phyloP scores from a whole-genome alignment of 805 yeast species.

The Candida adriatica region DNA sequence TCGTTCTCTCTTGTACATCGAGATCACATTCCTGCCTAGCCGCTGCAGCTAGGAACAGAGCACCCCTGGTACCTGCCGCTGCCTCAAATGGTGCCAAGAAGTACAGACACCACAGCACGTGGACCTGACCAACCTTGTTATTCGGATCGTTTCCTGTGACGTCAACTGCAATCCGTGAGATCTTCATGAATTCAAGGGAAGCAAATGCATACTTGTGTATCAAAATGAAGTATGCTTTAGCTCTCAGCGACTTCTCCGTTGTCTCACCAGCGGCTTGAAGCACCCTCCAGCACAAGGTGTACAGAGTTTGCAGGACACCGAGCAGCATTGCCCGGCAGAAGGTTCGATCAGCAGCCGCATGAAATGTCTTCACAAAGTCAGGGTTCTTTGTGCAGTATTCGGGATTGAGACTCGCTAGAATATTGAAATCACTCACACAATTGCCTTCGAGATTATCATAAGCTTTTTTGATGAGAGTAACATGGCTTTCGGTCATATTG shows the following conservation, averaged over 20 bases:
- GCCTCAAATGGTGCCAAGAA: slow-evolving; percentile 1
- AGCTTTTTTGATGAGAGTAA: background rate
- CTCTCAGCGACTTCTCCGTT: slow-evolving; percentile 1
- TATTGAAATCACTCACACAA: background rate
- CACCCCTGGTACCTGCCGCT: background rate
- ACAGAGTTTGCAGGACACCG: slow-evolving; percentile 3
- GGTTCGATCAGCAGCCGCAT: slow-evolving; percentile 1
- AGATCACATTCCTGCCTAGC: background rate
- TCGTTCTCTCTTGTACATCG: too few relatives aligned
- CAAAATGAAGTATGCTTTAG: slow-evolving; percentile 1
- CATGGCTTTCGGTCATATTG: background rate
- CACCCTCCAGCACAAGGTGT: slow-evolving; percentile 1
- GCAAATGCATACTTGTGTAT: slow-evolving; percentile 2
- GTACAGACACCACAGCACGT: background rate
- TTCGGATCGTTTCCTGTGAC: background rate
- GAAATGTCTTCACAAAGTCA: background rate
- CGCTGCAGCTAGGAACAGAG: slow-evolving; percentile 3
- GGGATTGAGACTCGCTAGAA: slow-evolving; percentile 1
- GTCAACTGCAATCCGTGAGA: background rate
- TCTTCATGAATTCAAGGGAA: background rate
- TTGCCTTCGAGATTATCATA: background rate
- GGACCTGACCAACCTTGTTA: background rate
- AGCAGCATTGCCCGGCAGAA: slow-evolving; percentile 1
- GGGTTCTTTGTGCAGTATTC: background rate
- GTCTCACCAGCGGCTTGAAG: slow-evolving; percentile 2